Base-by-base conservation (phyloP, 495 filamentous ascomycete genomes). In the Cryomyces antarcticus region DNA sequence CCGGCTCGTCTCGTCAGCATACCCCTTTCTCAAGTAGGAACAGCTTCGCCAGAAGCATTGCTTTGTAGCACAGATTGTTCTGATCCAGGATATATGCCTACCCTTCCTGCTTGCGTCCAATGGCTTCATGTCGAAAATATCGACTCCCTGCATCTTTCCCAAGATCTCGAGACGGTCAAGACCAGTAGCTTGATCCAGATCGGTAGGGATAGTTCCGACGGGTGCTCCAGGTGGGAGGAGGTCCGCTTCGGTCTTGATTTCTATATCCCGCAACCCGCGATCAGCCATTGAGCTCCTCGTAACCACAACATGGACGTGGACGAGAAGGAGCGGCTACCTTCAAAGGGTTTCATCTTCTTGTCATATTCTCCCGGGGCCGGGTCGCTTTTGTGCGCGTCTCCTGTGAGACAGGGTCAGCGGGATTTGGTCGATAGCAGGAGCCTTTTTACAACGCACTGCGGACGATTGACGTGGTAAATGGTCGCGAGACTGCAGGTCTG, bases 81-180 rank as follows among this genome's bases (percentile, higher is more conserved):
- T 2, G 17, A 24, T 24, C 17, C 17, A 24, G 17, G 17, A 24
- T 24, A 24, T 24, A 24, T 24, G 57, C 72, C 45, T 65, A 83
- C 82, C 85, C 68, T 73, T 76, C 47, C 89, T 75, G 51, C 80
- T 87, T 31, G 89, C 72, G 67, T 94, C 87, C 49, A 99, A 70
- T 37, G 89, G 92, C 64, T 76, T 79, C 87, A 94, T 93, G 64
- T 99, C 92, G 66, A 96, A 99, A 57, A 96, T 70, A 62, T 99
- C 89, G 49, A 99, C 70, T 51, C 89, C 84, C 69, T 96, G 82
- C 79, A 95, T 93, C 74, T 99, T 99, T 62, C 89, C 89, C 64
- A 96, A 68, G 54, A 99, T 87, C 63, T 99, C 89, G 54, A 99
- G 74, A 66, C 89, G 88, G 70, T 99, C 89, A 41, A 99, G 70